These are phyloP conservation scores for Reticulomyxa filosa DNA, from an alignment of 78 protist genomes.

Conservation along the genomic window DNA sequence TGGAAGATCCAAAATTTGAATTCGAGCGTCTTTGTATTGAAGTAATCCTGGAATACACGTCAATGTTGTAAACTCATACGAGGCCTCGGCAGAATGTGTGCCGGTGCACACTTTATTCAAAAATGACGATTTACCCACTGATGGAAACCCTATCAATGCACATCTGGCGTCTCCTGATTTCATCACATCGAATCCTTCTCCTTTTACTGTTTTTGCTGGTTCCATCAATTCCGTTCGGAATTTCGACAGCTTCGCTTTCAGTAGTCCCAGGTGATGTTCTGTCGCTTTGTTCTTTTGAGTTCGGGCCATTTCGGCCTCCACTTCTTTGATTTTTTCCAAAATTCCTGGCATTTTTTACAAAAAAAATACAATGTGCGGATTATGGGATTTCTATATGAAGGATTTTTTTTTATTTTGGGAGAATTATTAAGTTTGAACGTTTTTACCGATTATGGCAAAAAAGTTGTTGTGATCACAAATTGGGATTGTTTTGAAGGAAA, in stretches of 20 bases:
- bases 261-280: conserved; percentile 16
- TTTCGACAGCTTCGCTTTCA: conserved; percentile 37
- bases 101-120: conserved; percentile 29
- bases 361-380: too few species aligned
- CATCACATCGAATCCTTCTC: conserved; percentile 51
- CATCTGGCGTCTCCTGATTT: conserved; percentile 55
- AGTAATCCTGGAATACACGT: conserved; percentile 56
- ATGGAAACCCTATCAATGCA: conserved; percentile 67
- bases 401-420: too few species aligned
- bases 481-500: too few species aligned
- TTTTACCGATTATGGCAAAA: too few species aligned
- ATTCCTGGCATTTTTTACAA: too few species aligned
- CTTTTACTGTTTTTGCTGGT: background rate
- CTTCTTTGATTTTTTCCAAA: conserved; percentile 23
- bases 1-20: conserved; percentile 56
- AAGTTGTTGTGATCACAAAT: too few species aligned
- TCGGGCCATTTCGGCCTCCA: conserved; percentile 39
- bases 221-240: conserved; percentile 29
- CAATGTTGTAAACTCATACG: conserved; percentile 72
- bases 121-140: conserved; percentile 37
- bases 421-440: too few species aligned
- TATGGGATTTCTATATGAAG: too few species aligned
- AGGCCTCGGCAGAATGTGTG: conserved; percentile 39
- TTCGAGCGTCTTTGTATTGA: background rate
- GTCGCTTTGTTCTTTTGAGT: conserved; percentile 61